Conservation (phyloP, 305 asterid species). For the Andrographis paniculata region DNA sequence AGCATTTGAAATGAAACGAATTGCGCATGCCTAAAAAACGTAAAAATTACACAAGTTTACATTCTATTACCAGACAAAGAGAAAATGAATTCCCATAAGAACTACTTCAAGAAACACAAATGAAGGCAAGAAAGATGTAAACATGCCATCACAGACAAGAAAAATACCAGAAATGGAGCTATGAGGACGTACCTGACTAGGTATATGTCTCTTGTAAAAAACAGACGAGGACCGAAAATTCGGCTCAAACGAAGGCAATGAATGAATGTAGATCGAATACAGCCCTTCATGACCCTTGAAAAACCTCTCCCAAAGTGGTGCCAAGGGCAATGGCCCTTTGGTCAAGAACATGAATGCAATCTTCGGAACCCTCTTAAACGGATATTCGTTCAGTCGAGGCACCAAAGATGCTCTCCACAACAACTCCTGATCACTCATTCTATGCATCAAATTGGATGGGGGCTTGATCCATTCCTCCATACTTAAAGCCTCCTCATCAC, state of each 20-base stretch:
- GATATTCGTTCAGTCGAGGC: constrained; percentile 54
- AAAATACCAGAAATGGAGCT: not conserved
- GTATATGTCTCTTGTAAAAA: constrained; percentile 72
- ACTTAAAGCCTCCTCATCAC: constrained; percentile 23
- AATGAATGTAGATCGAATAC: constrained; percentile 67
- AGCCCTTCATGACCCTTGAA: constrained; percentile 57
- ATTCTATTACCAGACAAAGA: not conserved
- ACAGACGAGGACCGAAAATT: constrained; percentile 48
- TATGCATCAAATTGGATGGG: constrained; percentile 54
- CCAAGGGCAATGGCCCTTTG: constrained; percentile 78
- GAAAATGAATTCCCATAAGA: not conserved
- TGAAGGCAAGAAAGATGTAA: not conserved
- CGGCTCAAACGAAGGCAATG: constrained; percentile 68
- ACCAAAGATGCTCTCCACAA: constrained; percentile 67
- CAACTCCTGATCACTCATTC: constrained; percentile 70
- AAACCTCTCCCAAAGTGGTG: constrained; percentile 88
- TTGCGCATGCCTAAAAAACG: no score
- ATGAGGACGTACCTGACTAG: constrained; percentile 61
- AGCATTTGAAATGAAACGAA: no score
- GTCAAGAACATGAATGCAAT: constrained; percentile 90
- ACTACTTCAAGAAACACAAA: not conserved
- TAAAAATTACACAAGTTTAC: no score
- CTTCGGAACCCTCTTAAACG: constrained; percentile 66
- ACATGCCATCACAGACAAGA: not conserved
- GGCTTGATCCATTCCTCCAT: constrained; percentile 57